These are phyloP conservation scores for Cymbopogon citratus DNA, from an alignment of 176 grass and related monocot species.

Conservation along the genomic window DNA sequence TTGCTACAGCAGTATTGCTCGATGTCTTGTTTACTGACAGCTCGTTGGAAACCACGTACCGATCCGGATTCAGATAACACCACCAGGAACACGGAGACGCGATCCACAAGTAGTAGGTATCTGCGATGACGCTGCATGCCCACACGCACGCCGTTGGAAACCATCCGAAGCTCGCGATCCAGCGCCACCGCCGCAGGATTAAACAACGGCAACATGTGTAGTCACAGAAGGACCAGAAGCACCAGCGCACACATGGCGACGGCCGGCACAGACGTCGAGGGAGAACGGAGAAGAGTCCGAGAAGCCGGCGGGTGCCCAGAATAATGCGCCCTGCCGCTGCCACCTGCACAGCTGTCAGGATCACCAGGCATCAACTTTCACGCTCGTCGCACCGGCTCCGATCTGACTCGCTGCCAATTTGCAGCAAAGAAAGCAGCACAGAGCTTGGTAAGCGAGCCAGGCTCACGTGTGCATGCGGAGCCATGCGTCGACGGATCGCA, in stretches of 20 bases:
- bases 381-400: neutral
- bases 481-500: neutral
- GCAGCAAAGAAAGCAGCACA: neutral
- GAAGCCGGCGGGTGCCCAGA: conserved; percentile 6
- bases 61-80: no score
- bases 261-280: neutral
- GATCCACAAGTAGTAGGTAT: no score
- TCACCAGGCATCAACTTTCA: neutral
- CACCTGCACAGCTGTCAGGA: neutral
- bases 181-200: neutral
- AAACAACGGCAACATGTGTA: neutral
- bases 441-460: neutral
- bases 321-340: neutral
- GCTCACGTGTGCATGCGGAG: conserved; percentile 3
- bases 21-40: no score
- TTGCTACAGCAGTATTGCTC: no score
- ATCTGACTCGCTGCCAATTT: neutral
- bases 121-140: no score
- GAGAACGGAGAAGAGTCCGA: conserved; percentile 20
- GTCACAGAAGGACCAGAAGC: neutral
- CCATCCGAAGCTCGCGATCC: neutral
- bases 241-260: neutral
- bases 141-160: neutral
- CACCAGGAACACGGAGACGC: no score
- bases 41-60: no score